Percentiles rank a stretch among this genome's conserved stretches.
phyloP scores from a whole-genome alignment of 139 green algal genomes.

The Zygnema cylindricum region DNA sequence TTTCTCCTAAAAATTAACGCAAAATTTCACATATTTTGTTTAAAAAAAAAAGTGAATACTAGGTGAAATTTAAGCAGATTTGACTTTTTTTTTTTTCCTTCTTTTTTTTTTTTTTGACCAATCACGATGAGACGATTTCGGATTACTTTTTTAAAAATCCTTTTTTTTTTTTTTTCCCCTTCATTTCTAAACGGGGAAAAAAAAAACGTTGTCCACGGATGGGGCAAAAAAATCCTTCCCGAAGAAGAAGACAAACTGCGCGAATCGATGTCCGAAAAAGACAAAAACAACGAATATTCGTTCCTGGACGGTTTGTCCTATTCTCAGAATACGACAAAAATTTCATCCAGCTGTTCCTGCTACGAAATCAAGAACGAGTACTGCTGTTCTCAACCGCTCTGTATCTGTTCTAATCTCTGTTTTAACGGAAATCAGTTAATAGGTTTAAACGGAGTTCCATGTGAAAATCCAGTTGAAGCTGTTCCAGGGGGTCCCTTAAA shows the following conservation, averaged over 20 bases:
- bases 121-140: no score
- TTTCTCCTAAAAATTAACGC: no score
- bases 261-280: not conserved
- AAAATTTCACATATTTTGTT: no score
- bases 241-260: not conserved
- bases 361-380: slow-evolving; percentile 40
- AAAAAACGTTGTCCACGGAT: no score
- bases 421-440: not conserved
- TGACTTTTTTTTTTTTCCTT: no score
- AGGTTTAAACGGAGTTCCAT: not conserved
- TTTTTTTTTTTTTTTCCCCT: no score
- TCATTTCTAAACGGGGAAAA: no score
- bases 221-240: not conserved
- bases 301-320: not conserved
- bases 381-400: slow-evolving; percentile 32
- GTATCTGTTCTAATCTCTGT: slow-evolving; percentile 8
- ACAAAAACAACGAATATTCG: not conserved
- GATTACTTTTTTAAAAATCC: no score
- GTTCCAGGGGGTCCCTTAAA: not conserved
- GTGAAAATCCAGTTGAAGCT: not conserved
- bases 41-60: no score
- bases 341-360: slow-evolving; percentile 9
- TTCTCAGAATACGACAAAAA: no score
- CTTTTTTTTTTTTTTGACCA: no score
- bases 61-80: no score